These are phyloP conservation scores for Hyaloscypha bicolor DNA, from an alignment of 495 filamentous ascomycete genomes.

Conservation along the genomic window DNA sequence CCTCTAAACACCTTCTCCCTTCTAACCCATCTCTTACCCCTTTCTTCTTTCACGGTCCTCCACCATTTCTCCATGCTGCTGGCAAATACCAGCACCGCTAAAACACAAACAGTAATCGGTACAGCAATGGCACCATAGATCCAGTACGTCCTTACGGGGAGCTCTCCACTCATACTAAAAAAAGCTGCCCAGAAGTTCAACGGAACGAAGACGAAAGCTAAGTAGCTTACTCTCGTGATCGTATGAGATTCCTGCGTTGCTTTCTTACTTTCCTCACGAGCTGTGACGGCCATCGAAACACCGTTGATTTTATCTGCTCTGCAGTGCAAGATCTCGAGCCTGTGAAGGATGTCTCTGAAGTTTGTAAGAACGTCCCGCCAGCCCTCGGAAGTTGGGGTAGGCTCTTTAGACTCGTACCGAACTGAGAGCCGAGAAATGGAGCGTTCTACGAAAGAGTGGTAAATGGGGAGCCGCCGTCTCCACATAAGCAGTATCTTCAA, in stretches of 20 bases:
- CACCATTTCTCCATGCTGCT: not conserved
- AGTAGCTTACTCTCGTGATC: slow-evolving; percentile 31
- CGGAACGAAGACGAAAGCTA: slow-evolving; percentile 40
- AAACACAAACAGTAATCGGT: slow-evolving; percentile 10
- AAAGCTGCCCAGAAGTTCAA: slow-evolving; percentile 37
- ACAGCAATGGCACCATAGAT: slow-evolving; percentile 13
- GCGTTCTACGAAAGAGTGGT: slow-evolving; percentile 34
- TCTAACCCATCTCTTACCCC: not conserved
- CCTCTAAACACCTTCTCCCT: not conserved
- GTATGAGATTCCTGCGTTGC: slow-evolving; percentile 13
- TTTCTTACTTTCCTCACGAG: slow-evolving; percentile 9
- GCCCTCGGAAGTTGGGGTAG: not conserved
- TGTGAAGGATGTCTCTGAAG: slow-evolving; percentile 16
- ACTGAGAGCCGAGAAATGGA: slow-evolving; percentile 23
- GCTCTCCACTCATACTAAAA: slow-evolving; percentile 36
- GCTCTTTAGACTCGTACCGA: not conserved
- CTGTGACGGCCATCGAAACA: slow-evolving; percentile 17
- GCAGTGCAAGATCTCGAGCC: slow-evolving; percentile 33
- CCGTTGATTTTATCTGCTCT: slow-evolving; percentile 35
- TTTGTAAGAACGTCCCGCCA: slow-evolving; percentile 13
- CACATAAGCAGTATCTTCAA: slow-evolving; percentile 45
- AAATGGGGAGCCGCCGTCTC: slow-evolving; percentile 20
- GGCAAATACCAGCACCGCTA: slow-evolving; percentile 8
- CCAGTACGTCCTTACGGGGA: slow-evolving; percentile 14
- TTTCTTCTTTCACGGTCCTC: not conserved